Evolutionary conservation across 1,284 basidiomycete species (phyloP).

Genomic region (Spongispora temasekensis): DNA sequence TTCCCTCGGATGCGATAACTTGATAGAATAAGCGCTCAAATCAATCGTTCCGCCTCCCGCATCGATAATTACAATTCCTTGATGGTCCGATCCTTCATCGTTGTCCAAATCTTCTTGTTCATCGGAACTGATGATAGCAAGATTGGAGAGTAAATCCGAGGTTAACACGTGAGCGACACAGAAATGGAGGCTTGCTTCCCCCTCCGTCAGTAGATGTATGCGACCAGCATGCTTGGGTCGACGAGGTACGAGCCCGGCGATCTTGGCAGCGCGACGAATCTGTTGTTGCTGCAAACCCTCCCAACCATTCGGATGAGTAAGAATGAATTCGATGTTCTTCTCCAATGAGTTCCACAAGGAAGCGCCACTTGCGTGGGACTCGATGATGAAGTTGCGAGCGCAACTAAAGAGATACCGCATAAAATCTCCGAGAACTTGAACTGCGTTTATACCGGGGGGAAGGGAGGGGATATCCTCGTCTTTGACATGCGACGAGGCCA

Average conservation of each 20-base stretch:
- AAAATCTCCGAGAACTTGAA: constrained; percentile 54
- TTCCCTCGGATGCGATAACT: constrained; percentile 25
- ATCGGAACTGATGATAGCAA: constrained; percentile 13
- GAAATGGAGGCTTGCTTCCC: constrained; percentile 51
- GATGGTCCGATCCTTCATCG: constrained; percentile 20
- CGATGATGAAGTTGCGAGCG: constrained; percentile 46
- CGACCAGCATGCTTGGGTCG: constrained; percentile 27
- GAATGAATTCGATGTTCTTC: constrained; percentile 36
- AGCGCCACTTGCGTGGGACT: constrained; percentile 45
- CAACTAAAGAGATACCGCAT: constrained; percentile 50
- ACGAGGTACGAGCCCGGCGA: constrained; percentile 33
- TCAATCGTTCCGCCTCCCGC: constrained; percentile 58
- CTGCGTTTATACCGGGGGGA: constrained; percentile 44
- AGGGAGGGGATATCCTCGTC: constrained; percentile 42
- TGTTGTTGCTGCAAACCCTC: constrained; percentile 41
- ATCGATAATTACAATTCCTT: constrained; percentile 53
- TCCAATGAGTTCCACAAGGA: constrained; percentile 39
- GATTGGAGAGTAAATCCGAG: constrained; percentile 22
- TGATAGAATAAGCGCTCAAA: constrained; percentile 47
- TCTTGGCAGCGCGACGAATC: constrained; percentile 38
- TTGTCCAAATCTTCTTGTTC: constrained; percentile 16
- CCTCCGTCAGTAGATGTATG: constrained; percentile 50
- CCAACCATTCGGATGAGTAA: constrained; percentile 49
- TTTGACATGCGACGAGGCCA: constrained; percentile 26
- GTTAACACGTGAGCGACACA: constrained; percentile 41